phyloP scores from a whole-genome alignment of 441 rosid species.

The Croton laevigatus region DNA sequence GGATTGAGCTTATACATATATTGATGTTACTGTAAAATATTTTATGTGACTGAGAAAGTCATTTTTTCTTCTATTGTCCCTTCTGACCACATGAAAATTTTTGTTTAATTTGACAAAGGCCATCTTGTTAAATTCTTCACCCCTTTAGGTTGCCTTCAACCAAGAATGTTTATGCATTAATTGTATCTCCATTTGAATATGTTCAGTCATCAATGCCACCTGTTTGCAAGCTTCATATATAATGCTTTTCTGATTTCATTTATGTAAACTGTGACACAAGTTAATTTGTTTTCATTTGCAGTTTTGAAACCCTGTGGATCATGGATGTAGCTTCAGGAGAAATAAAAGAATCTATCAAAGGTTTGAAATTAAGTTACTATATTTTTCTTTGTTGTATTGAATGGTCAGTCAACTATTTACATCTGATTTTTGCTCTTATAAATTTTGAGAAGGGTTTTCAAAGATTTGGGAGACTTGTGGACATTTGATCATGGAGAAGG shows the following conservation, averaged over 20 bases:
- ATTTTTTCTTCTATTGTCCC: too few relatives aligned
- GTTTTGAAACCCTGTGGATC: constrained; percentile 77
- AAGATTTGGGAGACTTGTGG: constrained; percentile 55
- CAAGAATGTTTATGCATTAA: not conserved
- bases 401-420: constrained; percentile 1
- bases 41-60: too few relatives aligned
- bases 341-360: constrained; percentile 63
- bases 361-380: constrained; percentile 36
- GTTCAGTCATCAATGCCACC: constrained; percentile 1
- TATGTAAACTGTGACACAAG: not conserved
- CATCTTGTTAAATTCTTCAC: not conserved
- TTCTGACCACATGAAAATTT: not conserved
- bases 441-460: constrained; percentile 47
- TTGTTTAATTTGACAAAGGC: not conserved
- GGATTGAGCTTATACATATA: too few relatives aligned
- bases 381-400: constrained; percentile 3
- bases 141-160: not conserved
- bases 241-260: constrained; percentile 16
- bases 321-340: constrained; percentile 64
- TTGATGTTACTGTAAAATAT: too few relatives aligned
- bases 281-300: constrained; percentile 32
- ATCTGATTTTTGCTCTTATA: constrained; percentile 28
- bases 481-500: constrained; percentile 51
- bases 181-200: constrained; percentile 5
- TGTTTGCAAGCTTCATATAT: not conserved